phyloP scores from a whole-genome alignment of 2,329 filamentous ascomycete species.

The Leptographium flavum region DNA sequence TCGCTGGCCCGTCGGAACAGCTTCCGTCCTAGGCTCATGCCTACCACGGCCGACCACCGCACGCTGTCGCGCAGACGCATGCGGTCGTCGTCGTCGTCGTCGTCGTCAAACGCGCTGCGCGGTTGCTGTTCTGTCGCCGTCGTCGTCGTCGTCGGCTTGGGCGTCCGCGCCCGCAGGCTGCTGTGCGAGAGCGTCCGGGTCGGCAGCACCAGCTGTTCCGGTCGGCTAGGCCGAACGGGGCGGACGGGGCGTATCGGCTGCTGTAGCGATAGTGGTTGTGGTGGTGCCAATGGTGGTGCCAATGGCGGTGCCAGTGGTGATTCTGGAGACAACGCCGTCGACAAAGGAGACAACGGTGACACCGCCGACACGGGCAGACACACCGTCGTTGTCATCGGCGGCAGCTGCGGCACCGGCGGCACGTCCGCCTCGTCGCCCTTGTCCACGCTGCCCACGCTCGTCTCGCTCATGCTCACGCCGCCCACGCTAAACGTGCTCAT shows the following conservation, averaged over 20 bases:
- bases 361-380: background rate
- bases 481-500: constrained; percentile 1
- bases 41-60: background rate
- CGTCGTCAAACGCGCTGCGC: constrained; percentile 2
- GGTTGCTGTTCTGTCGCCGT: background rate
- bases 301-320: background rate
- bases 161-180: background rate
- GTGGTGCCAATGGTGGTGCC: background rate
- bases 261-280: background rate
- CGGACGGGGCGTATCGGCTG: background rate
- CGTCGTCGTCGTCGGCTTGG: background rate
- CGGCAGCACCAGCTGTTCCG: background rate
- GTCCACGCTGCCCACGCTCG: constrained; percentile 1
- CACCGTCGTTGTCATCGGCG: background rate
- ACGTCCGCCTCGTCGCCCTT: background rate
- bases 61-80: background rate
- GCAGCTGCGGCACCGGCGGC: background rate
- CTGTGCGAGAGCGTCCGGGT: background rate
- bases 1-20: background rate
- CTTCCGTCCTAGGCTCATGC: background rate
- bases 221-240: background rate
- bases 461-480: background rate
- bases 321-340: too few species aligned
- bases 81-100: background rate
- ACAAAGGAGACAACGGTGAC: background rate